Conservation (phyloP, 371 early-diverging fungal species). For the Mucor saturninus region DNA sequence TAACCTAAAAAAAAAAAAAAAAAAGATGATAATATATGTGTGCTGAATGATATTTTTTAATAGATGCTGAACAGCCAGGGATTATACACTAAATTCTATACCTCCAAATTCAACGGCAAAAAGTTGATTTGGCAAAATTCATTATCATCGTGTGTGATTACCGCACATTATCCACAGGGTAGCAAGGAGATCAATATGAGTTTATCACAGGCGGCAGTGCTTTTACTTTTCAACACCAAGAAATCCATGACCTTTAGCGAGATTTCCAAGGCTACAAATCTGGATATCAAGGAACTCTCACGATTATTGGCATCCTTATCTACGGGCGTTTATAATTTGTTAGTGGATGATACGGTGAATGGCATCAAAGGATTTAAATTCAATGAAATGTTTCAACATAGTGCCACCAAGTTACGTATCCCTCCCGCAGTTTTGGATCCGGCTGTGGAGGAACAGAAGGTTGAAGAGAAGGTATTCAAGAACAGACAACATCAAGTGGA, state of each 20-base stretch:
- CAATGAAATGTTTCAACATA: conserved; percentile 70
- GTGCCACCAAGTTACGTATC: conserved; percentile 73
- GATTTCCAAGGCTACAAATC: conserved; percentile 63
- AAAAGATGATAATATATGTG: too few relatives aligned
- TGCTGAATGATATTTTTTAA: too few relatives aligned
- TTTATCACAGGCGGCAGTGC: conserved; percentile 74
- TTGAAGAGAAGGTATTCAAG: conserved; percentile 75
- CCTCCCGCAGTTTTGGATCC: conserved; percentile 39
- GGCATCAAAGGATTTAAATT: conserved; percentile 50
- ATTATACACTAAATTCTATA: conserved; percentile 78
- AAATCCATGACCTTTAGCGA: conserved; percentile 63
- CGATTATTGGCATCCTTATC: conserved; percentile 8
- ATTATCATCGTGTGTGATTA: conserved; percentile 76
- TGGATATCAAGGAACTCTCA: conserved; percentile 31
- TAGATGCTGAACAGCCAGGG: conserved; percentile 70
- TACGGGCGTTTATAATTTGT: neutral
- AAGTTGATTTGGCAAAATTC: conserved; percentile 85
- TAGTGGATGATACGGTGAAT: neutral
- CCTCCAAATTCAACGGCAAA: conserved; percentile 76
- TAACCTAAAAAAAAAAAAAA: conserved; percentile 24
- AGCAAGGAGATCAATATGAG: conserved; percentile 74
- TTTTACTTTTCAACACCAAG: conserved; percentile 77
- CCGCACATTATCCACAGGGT: conserved; percentile 65
- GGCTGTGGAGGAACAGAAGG: conserved; percentile 70
- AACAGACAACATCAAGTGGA: conserved; percentile 89